phyloP scores from a whole-genome alignment of 192 early-diverging fungal species.

The Podila horticola region DNA sequence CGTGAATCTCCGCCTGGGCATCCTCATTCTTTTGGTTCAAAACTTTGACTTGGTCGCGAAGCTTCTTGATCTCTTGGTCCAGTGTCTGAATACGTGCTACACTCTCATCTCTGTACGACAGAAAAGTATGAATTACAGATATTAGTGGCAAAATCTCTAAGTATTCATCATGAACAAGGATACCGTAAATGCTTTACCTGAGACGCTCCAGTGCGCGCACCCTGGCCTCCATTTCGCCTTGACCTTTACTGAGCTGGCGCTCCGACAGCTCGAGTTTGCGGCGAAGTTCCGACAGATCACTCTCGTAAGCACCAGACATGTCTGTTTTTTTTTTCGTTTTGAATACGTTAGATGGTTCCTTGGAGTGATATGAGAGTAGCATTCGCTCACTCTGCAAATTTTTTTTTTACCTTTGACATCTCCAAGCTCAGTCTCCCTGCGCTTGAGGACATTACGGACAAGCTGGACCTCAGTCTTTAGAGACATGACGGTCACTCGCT shows the following conservation, averaged over 20 bases:
- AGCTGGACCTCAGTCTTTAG: constrained; percentile 46
- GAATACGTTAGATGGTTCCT: not conserved
- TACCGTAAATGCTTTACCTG: constrained; percentile 7
- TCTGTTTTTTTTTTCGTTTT: constrained; percentile 19
- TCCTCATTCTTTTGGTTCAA: constrained; percentile 19
- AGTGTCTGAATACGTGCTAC: constrained; percentile 40
- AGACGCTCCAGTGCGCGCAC: constrained; percentile 33
- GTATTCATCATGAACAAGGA: not conserved
- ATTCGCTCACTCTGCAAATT: not conserved
- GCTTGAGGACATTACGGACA: constrained; percentile 48
- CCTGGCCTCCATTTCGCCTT: constrained; percentile 42
- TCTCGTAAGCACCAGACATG: constrained; percentile 41
- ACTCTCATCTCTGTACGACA: constrained; percentile 31
- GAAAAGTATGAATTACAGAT: not conserved
- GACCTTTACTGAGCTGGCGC: constrained; percentile 31
- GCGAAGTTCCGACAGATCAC: constrained; percentile 36
- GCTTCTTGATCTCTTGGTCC: constrained; percentile 40
- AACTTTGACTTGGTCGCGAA: constrained; percentile 28
- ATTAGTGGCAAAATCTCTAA: not conserved
- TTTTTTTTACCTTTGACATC: constrained; percentile 40
- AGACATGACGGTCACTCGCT: constrained; percentile 41
- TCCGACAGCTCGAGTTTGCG: constrained; percentile 35
- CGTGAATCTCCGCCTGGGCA: constrained; percentile 20
- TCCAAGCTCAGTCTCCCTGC: constrained; percentile 45
- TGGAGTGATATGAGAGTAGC: not conserved